Evolutionary conservation across 192 early-diverging fungal genomes (phyloP).

Genomic region (Dimargaris xerosporica): DNA sequence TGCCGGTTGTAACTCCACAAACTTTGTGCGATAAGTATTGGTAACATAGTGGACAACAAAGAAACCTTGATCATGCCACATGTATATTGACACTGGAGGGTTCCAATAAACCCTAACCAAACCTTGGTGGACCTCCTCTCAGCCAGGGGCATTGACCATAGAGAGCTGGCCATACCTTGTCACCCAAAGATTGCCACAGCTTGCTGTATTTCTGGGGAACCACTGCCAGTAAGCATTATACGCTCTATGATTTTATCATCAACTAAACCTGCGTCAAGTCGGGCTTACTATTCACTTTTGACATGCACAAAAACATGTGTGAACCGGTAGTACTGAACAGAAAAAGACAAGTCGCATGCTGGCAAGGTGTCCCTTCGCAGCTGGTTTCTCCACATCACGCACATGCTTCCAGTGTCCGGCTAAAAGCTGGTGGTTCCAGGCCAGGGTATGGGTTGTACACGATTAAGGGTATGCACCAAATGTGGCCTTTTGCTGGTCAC

Average conservation of each 20-base stretch:
- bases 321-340: slow-evolving; percentile 60
- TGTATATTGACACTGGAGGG: background rate
- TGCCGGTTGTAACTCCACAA: slow-evolving; percentile 71
- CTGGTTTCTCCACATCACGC: slow-evolving; percentile 90
- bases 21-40: slow-evolving; percentile 61
- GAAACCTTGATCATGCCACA: slow-evolving; percentile 95
- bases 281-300: slow-evolving; percentile 85
- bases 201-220: too few relatives aligned
- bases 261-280: slow-evolving; percentile 93
- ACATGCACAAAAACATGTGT: slow-evolving; percentile 89
- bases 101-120: too few relatives aligned
- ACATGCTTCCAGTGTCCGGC: slow-evolving; percentile 85
- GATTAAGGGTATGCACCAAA: slow-evolving; percentile 14
- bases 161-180: too few relatives aligned
- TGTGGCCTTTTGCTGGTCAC: too few relatives aligned
- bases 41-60: slow-evolving; percentile 83
- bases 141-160: too few relatives aligned
- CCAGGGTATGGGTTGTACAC: slow-evolving; percentile 40
- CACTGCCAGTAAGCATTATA: too few relatives aligned
- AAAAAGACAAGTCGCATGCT: slow-evolving; percentile 90
- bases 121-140: too few relatives aligned
- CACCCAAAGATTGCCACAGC: too few relatives aligned
- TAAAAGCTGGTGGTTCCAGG: slow-evolving; percentile 87
- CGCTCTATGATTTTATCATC: slow-evolving; percentile 91
- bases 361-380: slow-evolving; percentile 83